Conservation (phyloP, 768 basidiomycete species). For the Kwoniella botswanensis region DNA sequence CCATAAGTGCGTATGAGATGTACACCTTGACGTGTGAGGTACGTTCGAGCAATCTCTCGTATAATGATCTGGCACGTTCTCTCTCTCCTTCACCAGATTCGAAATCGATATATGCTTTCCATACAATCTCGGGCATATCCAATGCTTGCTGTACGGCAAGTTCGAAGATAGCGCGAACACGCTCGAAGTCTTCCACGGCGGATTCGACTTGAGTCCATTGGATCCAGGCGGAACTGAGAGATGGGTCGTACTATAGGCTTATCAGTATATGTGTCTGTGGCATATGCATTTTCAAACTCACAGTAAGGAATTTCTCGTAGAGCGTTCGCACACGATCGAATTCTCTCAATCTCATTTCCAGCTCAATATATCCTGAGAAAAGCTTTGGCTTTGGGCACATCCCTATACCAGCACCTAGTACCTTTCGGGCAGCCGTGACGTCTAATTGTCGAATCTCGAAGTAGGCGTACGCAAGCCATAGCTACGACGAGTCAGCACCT, state of each 20-base stretch:
- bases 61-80: slow-evolving; percentile 78
- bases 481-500: slow-evolving; percentile 42
- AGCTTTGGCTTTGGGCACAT: slow-evolving; percentile 88
- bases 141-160: slow-evolving; percentile 84
- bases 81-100: slow-evolving; percentile 93
- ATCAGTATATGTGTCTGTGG: too few relatives aligned
- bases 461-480: slow-evolving; percentile 90
- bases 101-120: slow-evolving; percentile 88
- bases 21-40: slow-evolving; percentile 92
- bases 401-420: slow-evolving; percentile 87
- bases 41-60: slow-evolving; percentile 80
- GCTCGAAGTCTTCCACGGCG: slow-evolving; percentile 81
- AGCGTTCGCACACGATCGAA: slow-evolving; percentile 90
- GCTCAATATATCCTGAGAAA: slow-evolving; percentile 71
- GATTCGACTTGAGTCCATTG: slow-evolving; percentile 91
- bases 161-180: slow-evolving; percentile 92
- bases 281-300: slow-evolving; percentile 54
- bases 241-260: slow-evolving; percentile 74
- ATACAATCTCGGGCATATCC: slow-evolving; percentile 82
- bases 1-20: slow-evolving; percentile 93
- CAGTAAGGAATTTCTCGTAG: slow-evolving; percentile 94
- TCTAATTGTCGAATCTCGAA: slow-evolving; percentile 88
- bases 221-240: slow-evolving; percentile 93
- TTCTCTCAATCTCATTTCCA: slow-evolving; percentile 69
- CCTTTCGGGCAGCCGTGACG: slow-evolving; percentile 80